phyloP scores from a whole-genome alignment of 805 yeast species.

The Cyberlindnera maclurae region DNA sequence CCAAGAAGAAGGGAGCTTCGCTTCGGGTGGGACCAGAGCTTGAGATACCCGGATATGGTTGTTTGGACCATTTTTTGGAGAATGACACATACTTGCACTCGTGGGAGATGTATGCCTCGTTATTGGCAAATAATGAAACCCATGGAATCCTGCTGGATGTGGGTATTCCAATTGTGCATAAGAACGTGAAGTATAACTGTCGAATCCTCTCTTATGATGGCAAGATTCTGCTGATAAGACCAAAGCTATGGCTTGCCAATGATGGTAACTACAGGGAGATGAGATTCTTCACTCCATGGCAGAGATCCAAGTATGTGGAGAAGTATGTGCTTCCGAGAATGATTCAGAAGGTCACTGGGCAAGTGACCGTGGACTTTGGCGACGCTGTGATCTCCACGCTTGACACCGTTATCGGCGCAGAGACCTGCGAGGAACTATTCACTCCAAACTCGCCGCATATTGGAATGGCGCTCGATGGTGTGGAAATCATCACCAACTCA shows the following conservation, averaged over 20 bases:
- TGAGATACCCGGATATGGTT: slow-evolving; percentile 91
- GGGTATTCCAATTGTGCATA: slow-evolving; percentile 91
- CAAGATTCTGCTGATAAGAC: slow-evolving; percentile 76
- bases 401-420: slow-evolving; percentile 92
- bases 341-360: slow-evolving; percentile 62
- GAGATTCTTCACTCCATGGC: slow-evolving; percentile 97
- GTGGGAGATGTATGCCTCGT: slow-evolving; percentile 90
- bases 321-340: slow-evolving; percentile 62
- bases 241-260: slow-evolving; percentile 88
- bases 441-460: slow-evolving; percentile 96
- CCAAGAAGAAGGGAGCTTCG: slow-evolving; percentile 69
- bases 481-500: slow-evolving; percentile 93
- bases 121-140: slow-evolving; percentile 60
- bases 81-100: slow-evolving; percentile 82
- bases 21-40: slow-evolving; percentile 96
- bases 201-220: slow-evolving; percentile 78
- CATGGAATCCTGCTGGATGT: slow-evolving; percentile 77
- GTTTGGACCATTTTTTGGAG: slow-evolving; percentile 90
- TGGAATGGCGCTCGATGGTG: slow-evolving; percentile 87
- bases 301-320: slow-evolving; percentile 69
- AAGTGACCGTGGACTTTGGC: slow-evolving; percentile 69
- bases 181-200: slow-evolving; percentile 86
- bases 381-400: slow-evolving; percentile 81
- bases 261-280: slow-evolving; percentile 98
- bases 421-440: slow-evolving; percentile 95